Evolutionary conservation across 2,329 filamentous ascomycete genomes (phyloP), one percentile per base, ranked within the genome.

Genomic region (Fusarium bulbicola): DNA sequence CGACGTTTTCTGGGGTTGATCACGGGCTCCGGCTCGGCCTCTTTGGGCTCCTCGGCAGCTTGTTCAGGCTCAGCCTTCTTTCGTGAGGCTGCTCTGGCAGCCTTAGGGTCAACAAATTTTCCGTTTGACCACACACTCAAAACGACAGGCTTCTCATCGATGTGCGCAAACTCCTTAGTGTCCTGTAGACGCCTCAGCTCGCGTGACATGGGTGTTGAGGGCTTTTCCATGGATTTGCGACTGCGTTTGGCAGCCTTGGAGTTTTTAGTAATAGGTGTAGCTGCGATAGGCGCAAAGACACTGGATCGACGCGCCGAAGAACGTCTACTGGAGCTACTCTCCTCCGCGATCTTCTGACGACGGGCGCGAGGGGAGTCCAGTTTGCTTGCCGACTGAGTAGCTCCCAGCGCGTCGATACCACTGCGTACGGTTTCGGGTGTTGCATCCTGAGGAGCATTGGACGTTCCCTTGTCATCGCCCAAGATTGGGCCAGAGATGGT

Each of bases 101-200:
- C 82, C 57, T 84, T 84, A 64, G 84, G 84, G 43, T 86, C 83
- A 45, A 92, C 82, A 63, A 86, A 87, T 78, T 92, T 92, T 63
- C 90, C 90, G 72, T 91, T 92, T 75, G 88, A 88, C 90, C 90
- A 92, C 32, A 90, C 85, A 4, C 88, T 90, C 72, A 88, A 85
- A 13, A 88, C 47, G 8, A 92, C 86, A 10, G 89, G 89, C 59
- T 86, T 83, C 20, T 86, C 86, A 60, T 92, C 90, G 28, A 91
- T 87, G 52, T 87, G 85, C 2, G 86, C 83, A 68, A 86, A 92
- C 75, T 92, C 90, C 65, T 90, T 88, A 68, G 91, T 88, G 80
- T 92, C 87, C 81, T 88, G 85, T 59, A 94, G 79, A 68, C 88
- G 85, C 79, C 84, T 82, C 34, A 92, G 79, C 76, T 92, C 91